These are phyloP conservation scores for Ampelocalamus luodianensis DNA, from an alignment of 176 grass and related monocot species.

Conservation along the genomic window DNA sequence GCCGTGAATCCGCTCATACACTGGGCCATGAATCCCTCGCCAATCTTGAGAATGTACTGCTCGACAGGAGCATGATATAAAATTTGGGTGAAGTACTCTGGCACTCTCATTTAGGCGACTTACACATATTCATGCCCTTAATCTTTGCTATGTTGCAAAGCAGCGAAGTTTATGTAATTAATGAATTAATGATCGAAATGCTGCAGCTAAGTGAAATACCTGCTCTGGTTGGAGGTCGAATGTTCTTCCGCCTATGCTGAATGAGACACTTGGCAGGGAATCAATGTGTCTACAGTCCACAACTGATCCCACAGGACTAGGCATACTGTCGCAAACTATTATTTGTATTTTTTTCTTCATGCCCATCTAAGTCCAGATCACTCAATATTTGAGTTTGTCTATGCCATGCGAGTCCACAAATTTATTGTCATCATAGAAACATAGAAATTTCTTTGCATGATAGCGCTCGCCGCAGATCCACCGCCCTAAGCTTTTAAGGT, in stretches of 20 bases:
- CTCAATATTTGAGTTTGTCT: no score
- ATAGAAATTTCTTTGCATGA: no score
- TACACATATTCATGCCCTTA: background rate
- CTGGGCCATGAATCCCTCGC: conserved; percentile 51
- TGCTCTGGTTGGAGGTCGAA: conserved; percentile 67
- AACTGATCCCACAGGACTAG: conserved; percentile 57
- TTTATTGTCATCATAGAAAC: no score
- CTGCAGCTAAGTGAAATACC: conserved; percentile 39
- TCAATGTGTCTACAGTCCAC: conserved; percentile 57
- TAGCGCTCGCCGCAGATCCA: no score
- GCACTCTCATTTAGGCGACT: background rate
- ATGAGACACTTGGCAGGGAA: conserved; percentile 47
- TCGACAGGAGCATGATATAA: background rate
- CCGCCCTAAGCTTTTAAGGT: no score
- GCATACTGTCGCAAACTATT: conserved; percentile 62
- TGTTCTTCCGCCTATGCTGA: conserved; percentile 63
- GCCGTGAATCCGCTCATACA: conserved; percentile 75
- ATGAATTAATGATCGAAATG: background rate
- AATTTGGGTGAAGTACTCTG: background rate
- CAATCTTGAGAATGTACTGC: conserved; percentile 71
- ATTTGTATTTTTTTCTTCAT: no score
- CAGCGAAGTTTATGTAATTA: background rate
- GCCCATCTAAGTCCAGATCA: no score
- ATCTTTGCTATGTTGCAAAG: background rate
- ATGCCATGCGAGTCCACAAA: no score